Conservation (phyloP, 164 flowering plant species). For the Liriodendron chinense region DNA sequence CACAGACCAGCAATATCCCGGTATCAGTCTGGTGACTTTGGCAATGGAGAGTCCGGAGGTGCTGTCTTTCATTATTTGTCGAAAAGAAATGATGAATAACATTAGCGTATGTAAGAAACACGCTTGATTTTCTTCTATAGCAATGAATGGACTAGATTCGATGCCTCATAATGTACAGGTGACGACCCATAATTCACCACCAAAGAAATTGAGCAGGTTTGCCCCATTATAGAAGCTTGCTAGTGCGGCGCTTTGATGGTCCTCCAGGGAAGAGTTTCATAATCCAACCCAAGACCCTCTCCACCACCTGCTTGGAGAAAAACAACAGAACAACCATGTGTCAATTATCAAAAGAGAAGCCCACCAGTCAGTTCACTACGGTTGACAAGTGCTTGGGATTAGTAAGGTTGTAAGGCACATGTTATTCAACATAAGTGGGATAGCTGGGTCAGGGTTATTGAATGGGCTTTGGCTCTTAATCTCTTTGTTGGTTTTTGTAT, state of each 20-base stretch:
- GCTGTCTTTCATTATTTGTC: not conserved
- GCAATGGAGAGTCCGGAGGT: not conserved
- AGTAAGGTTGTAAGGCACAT: too few species aligned
- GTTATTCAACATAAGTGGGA: too few species aligned
- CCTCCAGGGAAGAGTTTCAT: slow-evolving; percentile 99
- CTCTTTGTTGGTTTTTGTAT: too few species aligned
- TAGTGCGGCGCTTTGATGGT: slow-evolving; percentile 70
- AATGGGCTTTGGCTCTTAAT: too few species aligned
- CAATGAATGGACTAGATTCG: not conserved
- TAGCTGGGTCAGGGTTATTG: too few species aligned
- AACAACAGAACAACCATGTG: not conserved
- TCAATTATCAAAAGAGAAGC: too few species aligned
- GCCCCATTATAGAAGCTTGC: slow-evolving; percentile 55
- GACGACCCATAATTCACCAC: not conserved
- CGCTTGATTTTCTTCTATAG: not conserved
- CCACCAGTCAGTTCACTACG: too few species aligned
- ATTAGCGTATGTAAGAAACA: not conserved
- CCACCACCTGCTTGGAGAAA: slow-evolving; percentile 66
- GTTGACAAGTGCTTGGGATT: too few species aligned
- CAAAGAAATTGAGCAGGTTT: not conserved
- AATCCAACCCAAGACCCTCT: slow-evolving; percentile 95
- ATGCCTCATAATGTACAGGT: slow-evolving; percentile 1
- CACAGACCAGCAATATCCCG: too few species aligned
- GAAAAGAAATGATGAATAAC: not conserved
- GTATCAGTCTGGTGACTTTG: too few species aligned